These are phyloP conservation scores for Acer negundo DNA, from an alignment of 345 rosid species.

Conservation along the genomic window DNA sequence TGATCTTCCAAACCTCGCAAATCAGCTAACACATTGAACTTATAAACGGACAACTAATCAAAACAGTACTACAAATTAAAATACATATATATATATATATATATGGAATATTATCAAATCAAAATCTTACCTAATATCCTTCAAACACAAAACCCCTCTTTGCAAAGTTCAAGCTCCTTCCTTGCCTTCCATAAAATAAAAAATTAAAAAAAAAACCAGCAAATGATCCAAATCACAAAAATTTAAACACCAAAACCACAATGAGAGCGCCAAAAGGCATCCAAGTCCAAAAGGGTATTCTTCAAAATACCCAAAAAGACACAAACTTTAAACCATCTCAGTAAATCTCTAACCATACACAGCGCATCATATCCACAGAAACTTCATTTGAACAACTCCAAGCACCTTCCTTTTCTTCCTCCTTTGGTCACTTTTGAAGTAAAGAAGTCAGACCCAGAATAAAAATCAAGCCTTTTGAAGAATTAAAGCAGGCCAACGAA, in stretches of 20 bases:
- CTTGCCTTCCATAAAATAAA: background rate
- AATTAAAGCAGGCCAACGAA: background rate
- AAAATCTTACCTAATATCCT: constrained; percentile 31
- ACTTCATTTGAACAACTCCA: constrained; percentile 16
- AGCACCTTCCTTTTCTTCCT: constrained; percentile 17
- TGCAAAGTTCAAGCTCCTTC: constrained; percentile 14
- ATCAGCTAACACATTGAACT: background rate
- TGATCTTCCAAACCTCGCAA: constrained; percentile 14
- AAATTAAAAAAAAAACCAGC: constrained; percentile 3
- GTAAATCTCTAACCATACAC: constrained; percentile 21
- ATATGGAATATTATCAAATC: background rate
- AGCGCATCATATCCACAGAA: constrained; percentile 8
- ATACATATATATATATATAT: background rate
- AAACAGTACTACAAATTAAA: background rate
- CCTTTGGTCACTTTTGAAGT: constrained; percentile 4
- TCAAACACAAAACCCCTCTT: constrained; percentile 19
- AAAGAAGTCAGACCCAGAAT: background rate
- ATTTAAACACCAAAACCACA: constrained; percentile 7
- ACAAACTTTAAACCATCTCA: constrained; percentile 15
- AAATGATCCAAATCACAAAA: constrained; percentile 25
- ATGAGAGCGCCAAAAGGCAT: constrained; percentile 15
- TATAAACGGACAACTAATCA: constrained; percentile 7
- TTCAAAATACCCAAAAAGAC: constrained; percentile 24
- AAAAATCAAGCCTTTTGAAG: background rate
- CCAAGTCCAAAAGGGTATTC: constrained; percentile 28